Evolutionary conservation across 2,329 filamentous ascomycete species (phyloP), one percentile per base, ranked within the genome.

Genomic region (Microdochium nivale): DNA sequence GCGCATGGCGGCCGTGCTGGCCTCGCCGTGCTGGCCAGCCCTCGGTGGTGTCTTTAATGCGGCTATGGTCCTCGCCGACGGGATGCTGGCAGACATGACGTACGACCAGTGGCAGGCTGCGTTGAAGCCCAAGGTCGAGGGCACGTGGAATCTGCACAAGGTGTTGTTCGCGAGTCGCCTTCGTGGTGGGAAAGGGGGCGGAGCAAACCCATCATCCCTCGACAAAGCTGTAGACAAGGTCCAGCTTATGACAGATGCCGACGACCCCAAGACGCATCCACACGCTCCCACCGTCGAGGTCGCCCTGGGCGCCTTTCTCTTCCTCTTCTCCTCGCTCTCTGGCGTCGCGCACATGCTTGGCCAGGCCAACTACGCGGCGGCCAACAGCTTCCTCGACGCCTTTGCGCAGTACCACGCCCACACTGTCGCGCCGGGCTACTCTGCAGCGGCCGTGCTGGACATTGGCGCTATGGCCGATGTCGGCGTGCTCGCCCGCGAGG

Each of bases 341-440:
- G 66, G 64, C 0, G 59, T 53, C 4, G 51, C 67, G 0, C 69
- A 66, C 0, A 60, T 53, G 1, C 54, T 65, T 1, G 63, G 60
- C 0, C 67, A 73, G 49, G 56, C 53, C 25, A 70, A 69, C 43
- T 73, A 73, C 48, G 62, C 60, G 16, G 62, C 68, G 0, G 63
- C 61, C 2, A 72, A 72, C 52, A 58, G 54, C 10, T 71, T 64
- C 55, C 60, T 70, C 2, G 69, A 72, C 48, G 56, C 60, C 1
- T 63, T 70, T 30, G 59, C 64, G 0, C 27, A 30, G 27, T 30
- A 30, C 47, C 58, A 1, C 63, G 62, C 47, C 57, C 64, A 3
- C 53, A 58, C 2, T 35, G 44, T 3, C 56, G 58, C 1, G n/a
- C n/a, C n/a, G 65, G 64, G 1, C 57, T 64, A 5, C 27, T 30